These are phyloP conservation scores for Alternaria postmessia DNA, from an alignment of 2,329 filamentous ascomycete genomes.

Conservation along the genomic window DNA sequence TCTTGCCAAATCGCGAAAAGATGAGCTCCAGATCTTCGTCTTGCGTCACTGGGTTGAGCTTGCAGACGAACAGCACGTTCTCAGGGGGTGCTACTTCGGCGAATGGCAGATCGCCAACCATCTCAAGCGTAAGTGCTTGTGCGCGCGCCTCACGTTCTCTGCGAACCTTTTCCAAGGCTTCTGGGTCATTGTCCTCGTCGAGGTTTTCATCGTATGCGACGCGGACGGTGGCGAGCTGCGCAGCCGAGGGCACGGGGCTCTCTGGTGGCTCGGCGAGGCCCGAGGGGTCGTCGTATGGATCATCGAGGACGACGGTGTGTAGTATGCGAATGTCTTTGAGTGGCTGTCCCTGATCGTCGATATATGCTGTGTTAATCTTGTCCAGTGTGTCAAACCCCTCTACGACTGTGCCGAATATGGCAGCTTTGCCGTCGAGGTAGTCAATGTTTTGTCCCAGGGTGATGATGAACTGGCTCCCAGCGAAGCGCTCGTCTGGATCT, in stretches of 20 bases:
- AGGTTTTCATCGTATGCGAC: constrained; percentile 90
- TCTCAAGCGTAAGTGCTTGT: constrained; percentile 92
- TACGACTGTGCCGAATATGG: constrained; percentile 92
- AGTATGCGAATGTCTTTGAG: constrained; percentile 94
- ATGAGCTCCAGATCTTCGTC: constrained; percentile 95
- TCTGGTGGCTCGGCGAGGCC: constrained; percentile 78
- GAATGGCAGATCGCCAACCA: constrained; percentile 97
- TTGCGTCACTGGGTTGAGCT: constrained; percentile 94
- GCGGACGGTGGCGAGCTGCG: constrained; percentile 87
- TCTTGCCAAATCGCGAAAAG: constrained; percentile 95
- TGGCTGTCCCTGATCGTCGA: constrained; percentile 84
- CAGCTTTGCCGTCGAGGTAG: constrained; percentile 90
- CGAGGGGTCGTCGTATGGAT: constrained; percentile 84
- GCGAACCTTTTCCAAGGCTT: constrained; percentile 78
- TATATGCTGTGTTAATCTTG: constrained; percentile 89
- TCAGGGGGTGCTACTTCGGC: constrained; percentile 97
- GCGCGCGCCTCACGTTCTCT: constrained; percentile 90
- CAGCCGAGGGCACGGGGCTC: constrained; percentile 82
- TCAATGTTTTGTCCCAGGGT: constrained; percentile 90
- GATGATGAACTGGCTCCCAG: constrained; percentile 92
- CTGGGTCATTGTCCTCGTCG: constrained; percentile 80
- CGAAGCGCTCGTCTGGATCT: constrained; percentile 82
- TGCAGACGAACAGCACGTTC: constrained; percentile 98
- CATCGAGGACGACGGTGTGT: constrained; percentile 90
- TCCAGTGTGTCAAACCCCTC: constrained; percentile 95